A percentile compares a stretch with the other conserved stretches of the same genome.
Evolutionary conservation across 2,329 filamentous ascomycete species (phyloP).

Genomic region (Venturia oleaginea): DNA sequence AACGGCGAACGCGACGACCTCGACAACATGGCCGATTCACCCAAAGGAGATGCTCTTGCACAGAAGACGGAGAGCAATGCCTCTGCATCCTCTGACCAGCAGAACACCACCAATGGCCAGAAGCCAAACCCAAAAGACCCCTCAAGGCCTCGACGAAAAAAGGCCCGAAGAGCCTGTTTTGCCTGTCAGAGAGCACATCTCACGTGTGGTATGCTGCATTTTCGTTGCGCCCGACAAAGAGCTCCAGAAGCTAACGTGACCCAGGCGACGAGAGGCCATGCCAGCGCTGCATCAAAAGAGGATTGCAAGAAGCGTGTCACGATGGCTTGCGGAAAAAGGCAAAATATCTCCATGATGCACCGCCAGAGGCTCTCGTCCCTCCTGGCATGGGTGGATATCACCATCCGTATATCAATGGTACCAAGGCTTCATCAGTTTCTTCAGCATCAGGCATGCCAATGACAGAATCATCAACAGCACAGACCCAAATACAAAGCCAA

Average conservation of each 20-base stretch:
- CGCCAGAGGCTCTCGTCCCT: conserved; percentile 76
- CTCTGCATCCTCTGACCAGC: conserved; percentile 11
- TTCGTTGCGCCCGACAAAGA: conserved; percentile 13
- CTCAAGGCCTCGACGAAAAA: conserved; percentile 80
- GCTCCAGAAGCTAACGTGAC: neutral
- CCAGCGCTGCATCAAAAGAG: conserved; percentile 86
- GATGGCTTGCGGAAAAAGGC: conserved; percentile 98
- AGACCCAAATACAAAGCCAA: conserved; percentile 4
- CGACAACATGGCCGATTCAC: conserved; percentile 34
- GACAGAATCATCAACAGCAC: conserved; percentile 11
- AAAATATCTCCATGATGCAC: conserved; percentile 96
- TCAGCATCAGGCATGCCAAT: conserved; percentile 13
- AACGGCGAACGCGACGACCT: conserved; percentile 30
- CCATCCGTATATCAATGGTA: conserved; percentile 34
- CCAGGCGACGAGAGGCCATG: conserved; percentile 92
- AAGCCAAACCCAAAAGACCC: conserved; percentile 70
- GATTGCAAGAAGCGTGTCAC: conserved; percentile 82
- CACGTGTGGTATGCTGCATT: conserved; percentile 77
- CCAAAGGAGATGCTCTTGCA: conserved; percentile 2
- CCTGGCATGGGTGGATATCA: conserved; percentile 64
- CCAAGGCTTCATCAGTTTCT: conserved; percentile 29
- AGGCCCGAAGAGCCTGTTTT: conserved; percentile 90
- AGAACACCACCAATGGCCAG: conserved; percentile 18
- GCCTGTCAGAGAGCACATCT: conserved; percentile 95
- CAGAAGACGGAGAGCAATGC: conserved; percentile 14